These are phyloP conservation scores for Backusella morwellensis DNA, from an alignment of 192 early-diverging fungal genomes.

Conservation along the genomic window DNA sequence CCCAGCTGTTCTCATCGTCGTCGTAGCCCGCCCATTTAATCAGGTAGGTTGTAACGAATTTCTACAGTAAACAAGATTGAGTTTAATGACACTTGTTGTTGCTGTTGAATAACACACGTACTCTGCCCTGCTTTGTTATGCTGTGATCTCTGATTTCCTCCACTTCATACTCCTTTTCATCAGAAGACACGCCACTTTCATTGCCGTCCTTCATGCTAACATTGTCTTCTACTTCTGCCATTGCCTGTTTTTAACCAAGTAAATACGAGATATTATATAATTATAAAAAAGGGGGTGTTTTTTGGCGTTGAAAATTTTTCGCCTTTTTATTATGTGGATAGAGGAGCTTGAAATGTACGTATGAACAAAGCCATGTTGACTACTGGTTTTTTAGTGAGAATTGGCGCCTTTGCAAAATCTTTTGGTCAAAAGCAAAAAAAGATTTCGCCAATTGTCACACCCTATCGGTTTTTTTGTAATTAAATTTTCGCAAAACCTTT, in stretches of 20 bases:
- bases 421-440: too few species aligned
- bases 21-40: constrained; percentile 16
- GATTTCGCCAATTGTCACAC: too few species aligned
- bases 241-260: neutral
- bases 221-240: neutral
- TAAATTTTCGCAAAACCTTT: too few species aligned
- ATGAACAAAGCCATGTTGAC: too few species aligned
- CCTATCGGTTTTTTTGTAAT: too few species aligned
- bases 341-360: too few species aligned
- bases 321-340: neutral
- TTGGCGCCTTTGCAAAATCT: too few species aligned
- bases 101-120: neutral
- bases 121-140: neutral
- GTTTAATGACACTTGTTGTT: neutral
- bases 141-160: constrained; percentile 10
- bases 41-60: neutral
- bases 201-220: neutral
- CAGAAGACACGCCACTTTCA: neutral
- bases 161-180: constrained; percentile 22
- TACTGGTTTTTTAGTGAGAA: too few species aligned
- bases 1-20: constrained; percentile 12
- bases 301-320: neutral
- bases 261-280: neutral
- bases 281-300: neutral
- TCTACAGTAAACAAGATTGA: neutral